Evolutionary conservation across 1,284 basidiomycete genomes (phyloP).

Genomic region (Ustilago crameri): DNA sequence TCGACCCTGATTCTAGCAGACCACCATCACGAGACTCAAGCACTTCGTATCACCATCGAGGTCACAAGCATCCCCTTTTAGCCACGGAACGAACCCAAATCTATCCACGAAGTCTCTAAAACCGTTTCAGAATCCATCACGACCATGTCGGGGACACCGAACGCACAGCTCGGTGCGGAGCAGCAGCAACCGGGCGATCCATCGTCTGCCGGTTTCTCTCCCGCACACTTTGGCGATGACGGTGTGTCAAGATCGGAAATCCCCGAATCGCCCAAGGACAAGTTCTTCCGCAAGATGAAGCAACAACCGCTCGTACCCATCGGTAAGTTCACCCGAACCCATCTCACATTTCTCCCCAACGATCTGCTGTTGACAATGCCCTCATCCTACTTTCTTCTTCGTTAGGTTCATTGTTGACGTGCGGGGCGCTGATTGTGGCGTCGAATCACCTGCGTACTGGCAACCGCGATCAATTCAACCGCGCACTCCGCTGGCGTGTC

Average conservation of each 20-base stretch:
- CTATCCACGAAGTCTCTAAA: neutral
- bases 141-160: slow-evolving; percentile 42
- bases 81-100: neutral
- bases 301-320: slow-evolving; percentile 66
- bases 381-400: neutral
- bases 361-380: neutral
- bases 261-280: slow-evolving; percentile 51
- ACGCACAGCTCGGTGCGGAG: slow-evolving; percentile 27
- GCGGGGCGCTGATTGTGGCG: slow-evolving; percentile 61
- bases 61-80: neutral
- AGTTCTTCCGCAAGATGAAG: slow-evolving; percentile 63
- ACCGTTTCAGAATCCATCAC: neutral
- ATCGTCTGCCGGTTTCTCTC: neutral
- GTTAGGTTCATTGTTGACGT: slow-evolving; percentile 61
- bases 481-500: slow-evolving; percentile 65
- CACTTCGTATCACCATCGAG: neutral
- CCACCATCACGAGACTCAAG: too few species aligned
- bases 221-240: slow-evolving; percentile 4
- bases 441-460: slow-evolving; percentile 62
- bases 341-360: neutral
- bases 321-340: slow-evolving; percentile 50
- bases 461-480: slow-evolving; percentile 62
- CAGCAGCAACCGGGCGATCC: slow-evolving; percentile 45
- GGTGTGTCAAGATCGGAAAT: slow-evolving; percentile 13
- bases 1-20: too few species aligned